Base-by-base conservation (phyloP, 1,284 basidiomycete species). In the Veloporphyrellus conicus region DNA sequence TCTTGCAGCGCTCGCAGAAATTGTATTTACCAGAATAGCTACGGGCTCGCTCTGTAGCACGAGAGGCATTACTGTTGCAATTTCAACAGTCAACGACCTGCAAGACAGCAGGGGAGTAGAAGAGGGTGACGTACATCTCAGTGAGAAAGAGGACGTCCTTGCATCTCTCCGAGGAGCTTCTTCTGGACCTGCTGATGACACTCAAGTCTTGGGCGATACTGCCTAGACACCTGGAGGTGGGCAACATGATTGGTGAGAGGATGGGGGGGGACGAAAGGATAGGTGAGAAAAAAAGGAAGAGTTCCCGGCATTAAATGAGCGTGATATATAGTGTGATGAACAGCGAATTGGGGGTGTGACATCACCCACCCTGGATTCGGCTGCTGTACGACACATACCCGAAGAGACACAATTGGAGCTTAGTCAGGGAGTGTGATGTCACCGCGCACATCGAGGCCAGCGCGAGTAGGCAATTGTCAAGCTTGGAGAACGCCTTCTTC, bases 101-200 rank as follows among this genome's bases (percentile, higher is more conserved):
- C 68, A 46, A 71, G 61, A 12, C 7, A n/a, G n/a, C n/a, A 12
- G 8, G 31, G 31, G n/a, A 6, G 25, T 27, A 27, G 25, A 27
- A 27, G 14, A n/a, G n/a, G 8, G 4, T n/a, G n/a, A n/a, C 31
- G n/a, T 16, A 33, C n/a, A n/a, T 8, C 8, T 33, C 14, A 16
- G 15, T 1, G 60, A 47, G 1, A 57, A 48, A 4, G 69, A 70
- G 5, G 59, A 43, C 71, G 5, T 45, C 41, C 46, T 65, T 71
- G 3, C 50, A 46, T 15, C 53, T 51, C 14, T 59, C 45, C 41
- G 72, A 70, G 7, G 58, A 58, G 6, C 68, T 68, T n/a, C 69
- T 69, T 9, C 60, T 57, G 45, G 69, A 69, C 66, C 68, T 71
- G n/a, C n/a, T n/a, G n/a, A n/a, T n/a, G n/a, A n/a, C n/a, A n/a